phyloP scores from a whole-genome alignment of 345 rosid genomes.

The Populus pruinosa region DNA sequence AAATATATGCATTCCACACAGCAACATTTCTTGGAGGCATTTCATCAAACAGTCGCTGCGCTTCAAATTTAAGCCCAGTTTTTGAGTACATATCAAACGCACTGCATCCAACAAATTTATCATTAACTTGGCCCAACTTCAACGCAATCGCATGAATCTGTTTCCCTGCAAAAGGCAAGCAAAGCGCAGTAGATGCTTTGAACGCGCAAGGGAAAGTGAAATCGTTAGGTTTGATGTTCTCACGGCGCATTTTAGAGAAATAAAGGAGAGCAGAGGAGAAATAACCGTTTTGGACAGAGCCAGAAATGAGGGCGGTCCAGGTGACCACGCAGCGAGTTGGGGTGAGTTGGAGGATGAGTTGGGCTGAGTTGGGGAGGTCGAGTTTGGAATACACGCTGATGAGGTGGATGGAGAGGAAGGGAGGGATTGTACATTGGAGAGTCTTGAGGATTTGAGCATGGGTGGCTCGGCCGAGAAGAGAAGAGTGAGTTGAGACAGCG shows the following conservation, averaged over 20 bases:
- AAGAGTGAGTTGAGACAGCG: constrained; percentile 48
- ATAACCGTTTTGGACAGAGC: constrained; percentile 59
- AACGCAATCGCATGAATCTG: constrained; percentile 63
- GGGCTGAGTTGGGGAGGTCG: constrained; percentile 54
- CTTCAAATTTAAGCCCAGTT: constrained; percentile 45
- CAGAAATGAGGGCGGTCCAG: constrained; percentile 75
- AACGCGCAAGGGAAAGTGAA: constrained; percentile 80
- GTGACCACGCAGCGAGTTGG: constrained; percentile 68
- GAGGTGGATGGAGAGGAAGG: constrained; percentile 59
- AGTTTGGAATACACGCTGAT: constrained; percentile 76
- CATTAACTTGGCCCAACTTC: constrained; percentile 46
- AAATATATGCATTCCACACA: constrained; percentile 74
- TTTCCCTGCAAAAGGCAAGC: constrained; percentile 37
- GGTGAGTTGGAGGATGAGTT: constrained; percentile 53
- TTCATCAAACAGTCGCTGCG: constrained; percentile 70
- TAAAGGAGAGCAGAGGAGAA: constrained; percentile 49
- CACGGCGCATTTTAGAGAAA: constrained; percentile 51
- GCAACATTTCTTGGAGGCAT: constrained; percentile 60
- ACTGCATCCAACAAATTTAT: constrained; percentile 71
- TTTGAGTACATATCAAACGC: constrained; percentile 78
- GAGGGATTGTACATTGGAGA: constrained; percentile 41
- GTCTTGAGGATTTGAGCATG: constrained; percentile 59
- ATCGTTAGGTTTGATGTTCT: constrained; percentile 61
- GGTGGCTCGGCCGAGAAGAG: constrained; percentile 53
- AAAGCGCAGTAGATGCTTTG: constrained; percentile 62